These are phyloP conservation scores for Hypomyces rosellus DNA, from an alignment of 2,329 filamentous ascomycete species.

Conservation along the genomic window DNA sequence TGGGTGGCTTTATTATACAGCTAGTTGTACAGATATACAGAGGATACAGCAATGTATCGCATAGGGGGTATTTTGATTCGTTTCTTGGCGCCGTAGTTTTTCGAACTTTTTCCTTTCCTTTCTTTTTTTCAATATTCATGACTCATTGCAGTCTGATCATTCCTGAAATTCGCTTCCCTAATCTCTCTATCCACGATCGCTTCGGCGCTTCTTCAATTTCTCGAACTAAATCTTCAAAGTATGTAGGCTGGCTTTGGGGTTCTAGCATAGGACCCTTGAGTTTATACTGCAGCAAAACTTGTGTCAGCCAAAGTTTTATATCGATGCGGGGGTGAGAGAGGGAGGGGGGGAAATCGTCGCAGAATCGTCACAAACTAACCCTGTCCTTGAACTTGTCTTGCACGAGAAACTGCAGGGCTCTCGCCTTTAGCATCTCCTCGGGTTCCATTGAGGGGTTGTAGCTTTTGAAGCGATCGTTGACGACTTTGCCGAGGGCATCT, in stretches of 20 bases:
- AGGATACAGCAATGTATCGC: constrained; percentile 18
- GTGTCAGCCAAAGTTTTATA: constrained; percentile 8
- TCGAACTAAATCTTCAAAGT: constrained; percentile 54
- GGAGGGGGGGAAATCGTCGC: background rate
- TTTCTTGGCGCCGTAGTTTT: constrained; percentile 27
- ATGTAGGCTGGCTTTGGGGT: constrained; percentile 57
- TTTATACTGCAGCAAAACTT: constrained; percentile 25
- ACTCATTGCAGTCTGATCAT: constrained; percentile 51
- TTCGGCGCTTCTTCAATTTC: constrained; percentile 59
- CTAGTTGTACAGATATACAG: constrained; percentile 13
- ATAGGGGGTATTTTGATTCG: constrained; percentile 13
- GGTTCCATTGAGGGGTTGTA: constrained; percentile 34
- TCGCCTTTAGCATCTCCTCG: constrained; percentile 49
- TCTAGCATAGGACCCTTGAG: constrained; percentile 44
- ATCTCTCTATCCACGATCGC: constrained; percentile 45
- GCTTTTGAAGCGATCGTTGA: constrained; percentile 29
- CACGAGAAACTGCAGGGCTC: constrained; percentile 53
- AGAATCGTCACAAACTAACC: constrained; percentile 31
- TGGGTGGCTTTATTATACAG: constrained; percentile 8
- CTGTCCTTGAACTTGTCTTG: constrained; percentile 52
- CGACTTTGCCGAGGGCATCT: constrained; percentile 40
- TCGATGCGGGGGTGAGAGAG: background rate
- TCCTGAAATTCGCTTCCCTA: constrained; percentile 51
- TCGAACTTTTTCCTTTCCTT: background rate
- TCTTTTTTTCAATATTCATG: too few relatives aligned